Conservation (phyloP, 1,284 basidiomycete species). For the Xerocomus amazonicus region DNA sequence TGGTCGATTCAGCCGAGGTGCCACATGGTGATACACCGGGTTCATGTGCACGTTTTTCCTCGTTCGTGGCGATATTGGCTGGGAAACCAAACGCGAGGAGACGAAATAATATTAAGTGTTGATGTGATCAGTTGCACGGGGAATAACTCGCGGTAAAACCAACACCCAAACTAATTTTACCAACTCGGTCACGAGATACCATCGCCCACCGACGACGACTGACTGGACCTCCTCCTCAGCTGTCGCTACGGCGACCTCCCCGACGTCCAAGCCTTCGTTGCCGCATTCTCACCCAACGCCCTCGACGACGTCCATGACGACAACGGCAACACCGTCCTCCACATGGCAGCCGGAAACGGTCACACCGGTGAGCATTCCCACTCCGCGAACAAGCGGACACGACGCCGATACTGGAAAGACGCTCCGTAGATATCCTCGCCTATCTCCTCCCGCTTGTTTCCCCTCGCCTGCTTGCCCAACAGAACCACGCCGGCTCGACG, state of each 20-base stretch:
- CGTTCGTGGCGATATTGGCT: not conserved
- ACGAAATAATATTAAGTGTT: not conserved
- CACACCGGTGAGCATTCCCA: slow-evolving; percentile 61
- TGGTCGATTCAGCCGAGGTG: not conserved
- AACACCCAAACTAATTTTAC: not conserved
- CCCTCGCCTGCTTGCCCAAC: slow-evolving; percentile 51
- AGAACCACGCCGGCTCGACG: slow-evolving; percentile 72
- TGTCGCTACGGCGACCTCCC: slow-evolving; percentile 84
- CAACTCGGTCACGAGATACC: not conserved
- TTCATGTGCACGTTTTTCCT: too few species aligned
- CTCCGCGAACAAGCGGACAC: not conserved
- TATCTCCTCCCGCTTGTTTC: slow-evolving; percentile 66
- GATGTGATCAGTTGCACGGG: too few species aligned
- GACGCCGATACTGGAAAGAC: slow-evolving; percentile 45
- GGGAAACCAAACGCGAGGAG: not conserved
- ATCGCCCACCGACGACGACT: slow-evolving; percentile 55
- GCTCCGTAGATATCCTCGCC: slow-evolving; percentile 61
- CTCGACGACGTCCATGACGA: slow-evolving; percentile 64
- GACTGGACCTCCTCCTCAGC: slow-evolving; percentile 75
- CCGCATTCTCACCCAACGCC: slow-evolving; percentile 44
- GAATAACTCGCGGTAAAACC: not conserved
- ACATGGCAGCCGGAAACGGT: slow-evolving; percentile 86
- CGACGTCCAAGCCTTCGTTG: slow-evolving; percentile 66
- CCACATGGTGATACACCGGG: not conserved
- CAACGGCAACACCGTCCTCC: slow-evolving; percentile 73